These are phyloP conservation scores for Erigeron canadensis DNA, from an alignment of 129 eudicot genomes.

Conservation along the genomic window DNA sequence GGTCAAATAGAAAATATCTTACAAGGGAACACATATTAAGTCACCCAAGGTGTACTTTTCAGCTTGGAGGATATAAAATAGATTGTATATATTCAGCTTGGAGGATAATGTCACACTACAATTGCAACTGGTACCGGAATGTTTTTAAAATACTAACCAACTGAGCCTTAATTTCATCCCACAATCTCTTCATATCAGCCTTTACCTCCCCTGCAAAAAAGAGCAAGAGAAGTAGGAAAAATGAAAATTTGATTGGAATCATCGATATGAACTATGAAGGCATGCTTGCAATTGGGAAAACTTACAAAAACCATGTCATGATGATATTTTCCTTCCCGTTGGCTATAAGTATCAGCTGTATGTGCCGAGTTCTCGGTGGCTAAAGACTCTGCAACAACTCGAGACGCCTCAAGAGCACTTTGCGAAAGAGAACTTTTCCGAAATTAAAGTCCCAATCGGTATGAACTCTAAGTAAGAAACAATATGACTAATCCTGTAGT, in stretches of 20 bases:
- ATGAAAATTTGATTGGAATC: background rate
- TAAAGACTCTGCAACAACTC: slow-evolving; percentile 80
- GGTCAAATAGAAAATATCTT: background rate
- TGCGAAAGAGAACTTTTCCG: slow-evolving; percentile 75
- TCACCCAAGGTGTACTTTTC: background rate
- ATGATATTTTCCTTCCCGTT: slow-evolving; percentile 50
- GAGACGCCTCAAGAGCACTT: slow-evolving; percentile 96
- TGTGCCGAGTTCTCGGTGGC: slow-evolving; percentile 89
- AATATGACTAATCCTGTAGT: too few relatives aligned
- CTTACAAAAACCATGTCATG: background rate
- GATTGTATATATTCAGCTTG: too few relatives aligned
- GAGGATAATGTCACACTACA: slow-evolving; percentile 2
- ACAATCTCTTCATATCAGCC: slow-evolving; percentile 73
- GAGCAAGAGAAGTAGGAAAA: background rate
- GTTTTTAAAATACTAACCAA: slow-evolving; percentile 67
- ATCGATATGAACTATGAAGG: background rate
- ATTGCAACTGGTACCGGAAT: background rate
- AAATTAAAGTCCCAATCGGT: too few relatives aligned
- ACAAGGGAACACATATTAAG: background rate
- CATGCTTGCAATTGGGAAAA: slow-evolving; percentile 1
- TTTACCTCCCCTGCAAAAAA: slow-evolving; percentile 62
- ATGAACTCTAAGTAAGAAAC: too few relatives aligned
- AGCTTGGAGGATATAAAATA: slow-evolving; percentile 4
- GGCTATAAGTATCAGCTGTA: slow-evolving; percentile 90
- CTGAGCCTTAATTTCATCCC: slow-evolving; percentile 65